These are phyloP conservation scores for Boletus calvinii DNA, from an alignment of 1,284 basidiomycete genomes.

Conservation along the genomic window DNA sequence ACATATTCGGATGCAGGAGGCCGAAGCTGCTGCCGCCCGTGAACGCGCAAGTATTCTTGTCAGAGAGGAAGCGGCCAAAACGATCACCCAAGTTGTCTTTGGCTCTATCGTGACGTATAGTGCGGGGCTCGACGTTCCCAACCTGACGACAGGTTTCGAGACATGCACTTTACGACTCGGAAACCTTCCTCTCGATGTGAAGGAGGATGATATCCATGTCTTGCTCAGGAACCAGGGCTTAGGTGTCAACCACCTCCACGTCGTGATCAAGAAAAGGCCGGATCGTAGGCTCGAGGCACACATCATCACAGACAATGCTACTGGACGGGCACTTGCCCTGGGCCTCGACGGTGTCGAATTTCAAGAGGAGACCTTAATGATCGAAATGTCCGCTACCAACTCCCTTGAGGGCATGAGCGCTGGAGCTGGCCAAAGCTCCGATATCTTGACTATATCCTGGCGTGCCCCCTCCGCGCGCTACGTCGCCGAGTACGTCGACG, in stretches of 20 bases:
- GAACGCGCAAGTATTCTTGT: constrained; percentile 12
- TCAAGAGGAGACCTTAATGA: constrained; percentile 37
- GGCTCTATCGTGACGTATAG: constrained; percentile 49
- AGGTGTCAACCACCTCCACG: constrained; percentile 32
- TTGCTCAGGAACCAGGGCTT: constrained; percentile 42
- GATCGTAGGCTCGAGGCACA: constrained; percentile 33
- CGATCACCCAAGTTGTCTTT: constrained; percentile 41
- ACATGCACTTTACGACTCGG: constrained; percentile 44
- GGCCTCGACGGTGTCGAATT: constrained; percentile 47
- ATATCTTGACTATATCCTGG: constrained; percentile 47
- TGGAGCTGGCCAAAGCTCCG: constrained; percentile 26
- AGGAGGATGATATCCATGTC: constrained; percentile 37
- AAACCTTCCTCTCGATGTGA: constrained; percentile 41
- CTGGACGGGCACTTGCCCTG: constrained; percentile 38
- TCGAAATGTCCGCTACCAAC: constrained; percentile 40
- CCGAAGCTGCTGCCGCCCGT: constrained; percentile 14
- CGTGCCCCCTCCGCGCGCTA: constrained; percentile 39
- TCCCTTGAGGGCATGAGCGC: constrained; percentile 41
- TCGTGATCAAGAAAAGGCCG: constrained; percentile 29
- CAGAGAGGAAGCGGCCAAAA: constrained; percentile 39
- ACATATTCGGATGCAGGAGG: constrained; percentile 1
- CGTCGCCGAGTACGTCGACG: constrained; percentile 38
- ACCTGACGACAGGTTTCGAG: constrained; percentile 49
- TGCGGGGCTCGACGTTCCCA: constrained; percentile 45
- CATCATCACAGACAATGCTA: constrained; percentile 39